Evolutionary conservation across 2,329 filamentous ascomycete genomes (phyloP).

Genomic region (Talaromyces piceae): DNA sequence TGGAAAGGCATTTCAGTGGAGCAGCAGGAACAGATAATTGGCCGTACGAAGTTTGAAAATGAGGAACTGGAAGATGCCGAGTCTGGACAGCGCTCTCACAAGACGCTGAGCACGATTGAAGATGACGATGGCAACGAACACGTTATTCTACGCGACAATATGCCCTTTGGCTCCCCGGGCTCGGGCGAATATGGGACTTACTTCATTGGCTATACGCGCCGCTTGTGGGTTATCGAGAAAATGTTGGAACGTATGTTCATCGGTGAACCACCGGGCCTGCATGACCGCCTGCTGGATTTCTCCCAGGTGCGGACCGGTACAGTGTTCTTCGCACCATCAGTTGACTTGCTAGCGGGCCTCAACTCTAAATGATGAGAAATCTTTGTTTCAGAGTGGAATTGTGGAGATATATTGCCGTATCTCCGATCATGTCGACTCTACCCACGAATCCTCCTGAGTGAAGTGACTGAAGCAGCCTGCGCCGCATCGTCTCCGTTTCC

Average conservation of each 20-base stretch:
- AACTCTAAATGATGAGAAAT: background rate
- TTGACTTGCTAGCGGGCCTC: conserved; percentile 25
- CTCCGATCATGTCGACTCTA: no score
- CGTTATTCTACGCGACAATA: conserved; percentile 52
- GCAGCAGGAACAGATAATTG: conserved; percentile 50
- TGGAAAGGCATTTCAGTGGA: conserved; percentile 45
- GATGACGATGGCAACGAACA: conserved; percentile 46
- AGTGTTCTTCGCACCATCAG: conserved; percentile 48
- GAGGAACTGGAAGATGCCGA: conserved; percentile 49
- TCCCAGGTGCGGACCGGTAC: conserved; percentile 47
- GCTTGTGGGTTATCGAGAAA: conserved; percentile 51
- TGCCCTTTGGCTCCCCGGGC: conserved; percentile 52
- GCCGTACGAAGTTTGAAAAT: conserved; percentile 52
- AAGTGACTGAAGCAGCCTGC: no score
- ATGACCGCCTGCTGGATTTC: conserved; percentile 51
- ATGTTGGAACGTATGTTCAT: conserved; percentile 55
- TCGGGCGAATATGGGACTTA: conserved; percentile 50
- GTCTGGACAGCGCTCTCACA: conserved; percentile 42
- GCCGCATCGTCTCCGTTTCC: no score
- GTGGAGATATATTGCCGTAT: no score
- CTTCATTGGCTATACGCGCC: conserved; percentile 48
- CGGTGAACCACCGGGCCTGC: conserved; percentile 46
- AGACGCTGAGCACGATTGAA: conserved; percentile 48
- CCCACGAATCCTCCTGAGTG: no score
- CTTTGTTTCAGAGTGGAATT: no score